Conservation (phyloP, 805 yeast genomes). For the Metschnikowia borealis region DNA sequence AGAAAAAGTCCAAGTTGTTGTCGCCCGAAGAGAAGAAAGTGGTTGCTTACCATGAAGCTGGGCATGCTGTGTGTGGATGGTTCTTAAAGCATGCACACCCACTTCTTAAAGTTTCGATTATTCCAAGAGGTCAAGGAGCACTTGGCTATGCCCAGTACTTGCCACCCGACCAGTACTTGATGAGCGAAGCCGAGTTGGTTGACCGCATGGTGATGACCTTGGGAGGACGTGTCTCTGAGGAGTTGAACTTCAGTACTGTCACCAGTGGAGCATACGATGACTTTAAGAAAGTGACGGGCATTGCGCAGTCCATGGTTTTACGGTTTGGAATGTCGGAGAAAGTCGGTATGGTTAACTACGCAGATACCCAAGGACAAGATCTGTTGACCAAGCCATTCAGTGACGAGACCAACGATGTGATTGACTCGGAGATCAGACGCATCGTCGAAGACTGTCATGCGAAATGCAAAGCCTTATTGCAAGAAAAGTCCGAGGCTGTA, state of each 20-base stretch:
- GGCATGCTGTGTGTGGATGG: constrained; percentile 97
- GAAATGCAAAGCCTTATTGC: constrained; percentile 56
- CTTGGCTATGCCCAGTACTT: constrained; percentile 94
- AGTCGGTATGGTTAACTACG: constrained; percentile 64
- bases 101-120: constrained; percentile 83
- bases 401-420: constrained; percentile 62
- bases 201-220: constrained; percentile 92
- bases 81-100: constrained; percentile 85
- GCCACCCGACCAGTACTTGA: constrained; percentile 82
- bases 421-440: constrained; percentile 66
- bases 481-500: constrained; percentile 69
- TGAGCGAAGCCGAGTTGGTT: constrained; percentile 67
- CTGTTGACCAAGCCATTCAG: constrained; percentile 61
- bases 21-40: constrained; percentile 76
- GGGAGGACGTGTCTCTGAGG: constrained; percentile 92
- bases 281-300: constrained; percentile 82
- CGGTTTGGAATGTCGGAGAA: constrained; percentile 83
- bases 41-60: constrained; percentile 95
- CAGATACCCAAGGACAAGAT: constrained; percentile 43
- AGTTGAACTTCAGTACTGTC: constrained; percentile 78
- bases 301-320: constrained; percentile 88
- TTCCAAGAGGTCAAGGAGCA: constrained; percentile 93
- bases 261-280: constrained; percentile 93
- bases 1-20: constrained; percentile 74
- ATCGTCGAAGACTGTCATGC: constrained; percentile 63